Conservation (phyloP, 352 stramenopile genomes). For the Bremia lactucae region DNA sequence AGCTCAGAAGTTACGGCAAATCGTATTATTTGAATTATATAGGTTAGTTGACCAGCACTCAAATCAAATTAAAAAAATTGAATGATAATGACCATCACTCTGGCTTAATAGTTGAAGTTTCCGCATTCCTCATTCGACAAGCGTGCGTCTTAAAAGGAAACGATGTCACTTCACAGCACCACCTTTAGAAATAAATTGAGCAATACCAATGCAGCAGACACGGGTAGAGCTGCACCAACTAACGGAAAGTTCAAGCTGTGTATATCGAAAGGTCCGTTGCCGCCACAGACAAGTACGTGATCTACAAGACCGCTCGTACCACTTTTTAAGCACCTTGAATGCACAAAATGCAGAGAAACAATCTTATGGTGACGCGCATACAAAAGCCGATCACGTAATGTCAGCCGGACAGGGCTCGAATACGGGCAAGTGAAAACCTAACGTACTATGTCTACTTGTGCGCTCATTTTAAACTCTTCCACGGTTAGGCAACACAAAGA, state of each 20-base stretch:
- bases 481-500: constrained; percentile 4
- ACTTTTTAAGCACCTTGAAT: background rate
- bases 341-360: constrained; percentile 9
- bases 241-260: constrained; percentile 22
- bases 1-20: constrained; percentile 31
- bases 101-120: constrained; percentile 21
- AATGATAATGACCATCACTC: constrained; percentile 27
- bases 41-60: constrained; percentile 22
- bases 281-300: constrained; percentile 14
- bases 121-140: constrained; percentile 18
- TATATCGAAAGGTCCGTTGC: constrained; percentile 9
- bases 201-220: background rate
- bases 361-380: constrained; percentile 1
- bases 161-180: background rate
- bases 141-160: background rate
- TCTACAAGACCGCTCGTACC: background rate
- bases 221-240: background rate
- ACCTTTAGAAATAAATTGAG: background rate
- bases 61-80: constrained; percentile 20
- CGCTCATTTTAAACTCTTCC: background rate
- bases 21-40: too few relatives aligned
- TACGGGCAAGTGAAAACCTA: too few relatives aligned
- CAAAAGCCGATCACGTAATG: too few relatives aligned
- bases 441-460: too few relatives aligned
- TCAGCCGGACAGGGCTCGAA: too few relatives aligned